Percentiles rank a stretch among this genome's conserved stretches.
phyloP scores from a whole-genome alignment of 2,329 filamentous ascomycete genomes.

The Penicillium sp. region DNA sequence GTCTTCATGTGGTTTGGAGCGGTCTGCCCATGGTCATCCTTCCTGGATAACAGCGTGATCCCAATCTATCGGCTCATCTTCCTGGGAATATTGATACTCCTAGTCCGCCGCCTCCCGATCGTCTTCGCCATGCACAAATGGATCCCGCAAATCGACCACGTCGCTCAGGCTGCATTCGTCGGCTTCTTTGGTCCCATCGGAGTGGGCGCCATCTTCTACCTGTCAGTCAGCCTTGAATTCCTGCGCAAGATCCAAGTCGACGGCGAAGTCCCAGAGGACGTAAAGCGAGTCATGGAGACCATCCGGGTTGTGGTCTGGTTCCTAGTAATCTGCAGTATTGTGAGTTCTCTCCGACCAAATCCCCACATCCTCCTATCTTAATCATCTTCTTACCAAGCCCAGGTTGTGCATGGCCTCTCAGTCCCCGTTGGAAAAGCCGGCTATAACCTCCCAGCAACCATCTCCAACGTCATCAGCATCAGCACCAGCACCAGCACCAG shows the following conservation, averaged over 20 bases:
- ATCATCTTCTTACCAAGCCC: neutral
- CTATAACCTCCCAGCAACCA: slow-evolving; percentile 46
- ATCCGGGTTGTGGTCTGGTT: slow-evolving; percentile 81
- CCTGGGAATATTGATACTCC: slow-evolving; percentile 71
- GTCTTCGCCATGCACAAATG: slow-evolving; percentile 69
- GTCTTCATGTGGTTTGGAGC: slow-evolving; percentile 92
- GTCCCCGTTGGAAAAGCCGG: slow-evolving; percentile 63
- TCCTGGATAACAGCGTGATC: slow-evolving; percentile 66
- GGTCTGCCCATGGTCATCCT: slow-evolving; percentile 74
- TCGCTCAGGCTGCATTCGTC: slow-evolving; percentile 75
- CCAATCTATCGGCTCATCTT: slow-evolving; percentile 69
- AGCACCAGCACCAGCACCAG: slow-evolving; percentile 47
- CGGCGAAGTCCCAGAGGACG: slow-evolving; percentile 62
- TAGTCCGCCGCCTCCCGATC: slow-evolving; percentile 74
- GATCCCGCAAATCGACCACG: slow-evolving; percentile 74
- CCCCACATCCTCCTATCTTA: no score
- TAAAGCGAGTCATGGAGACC: slow-evolving; percentile 62
- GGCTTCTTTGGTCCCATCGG: slow-evolving; percentile 94
- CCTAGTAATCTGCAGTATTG: slow-evolving; percentile 75
- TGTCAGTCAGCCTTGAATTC: slow-evolving; percentile 78
- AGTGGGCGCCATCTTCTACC: slow-evolving; percentile 84
- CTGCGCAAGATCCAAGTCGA: slow-evolving; percentile 58
- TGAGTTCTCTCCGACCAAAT: slow-evolving; percentile 36
- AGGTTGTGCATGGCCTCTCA: slow-evolving; percentile 77
- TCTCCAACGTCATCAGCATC: slow-evolving; percentile 48